Base-by-base conservation (phyloP, 768 basidiomycete genomes). In the Rhizopogon vesiculosus region DNA sequence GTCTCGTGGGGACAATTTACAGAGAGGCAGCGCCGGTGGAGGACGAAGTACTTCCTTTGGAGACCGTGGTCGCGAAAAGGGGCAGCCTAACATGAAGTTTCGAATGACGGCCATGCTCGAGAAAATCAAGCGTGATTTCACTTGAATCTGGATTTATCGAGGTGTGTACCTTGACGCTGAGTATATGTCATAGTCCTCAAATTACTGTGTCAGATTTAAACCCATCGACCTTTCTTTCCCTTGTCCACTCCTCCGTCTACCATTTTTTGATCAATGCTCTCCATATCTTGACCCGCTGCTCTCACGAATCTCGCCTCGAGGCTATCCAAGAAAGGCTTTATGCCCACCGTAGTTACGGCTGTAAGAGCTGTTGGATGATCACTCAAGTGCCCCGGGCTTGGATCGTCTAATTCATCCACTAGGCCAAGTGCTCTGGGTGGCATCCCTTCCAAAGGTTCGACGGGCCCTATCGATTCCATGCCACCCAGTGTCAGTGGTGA, bases 21-120 rank as follows among this genome's bases (percentile, higher is more conserved):
- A 53, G 62, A 53, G 53, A 46, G 64, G 56, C 55, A 64, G 50
- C 56, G 46, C 59, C 56, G 51, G 57, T 33, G 51, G 55, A 70
- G 66, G 60, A 73, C 76, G 42, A 62, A 65, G 56, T 60, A 69
- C 56, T 22, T 35, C 16, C 42, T 35, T n/a, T 78, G 76, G n/a
- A 78, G 42, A 56, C 39, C 48, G 61, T 19, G 58, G 63, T n/a
- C 60, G 59, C 12, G 68, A 66, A 12, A 61, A 69, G 29, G 74
- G 81, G 4, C 83, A 85, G 62, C 84, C 84, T n/a, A 77, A 82
- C 65, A 94, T 96, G 93, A 89, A 87, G 64, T 71, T 89, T 48
- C 85, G 92, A 49, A 95, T 96, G 91, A 83, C 84, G 58, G 85
- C 82, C 29, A 78, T 96, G 78, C 78, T 96, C 56, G 90, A 92